phyloP scores from a whole-genome alignment of 352 stramenopile species.

The Globisporangium viniferum region DNA sequence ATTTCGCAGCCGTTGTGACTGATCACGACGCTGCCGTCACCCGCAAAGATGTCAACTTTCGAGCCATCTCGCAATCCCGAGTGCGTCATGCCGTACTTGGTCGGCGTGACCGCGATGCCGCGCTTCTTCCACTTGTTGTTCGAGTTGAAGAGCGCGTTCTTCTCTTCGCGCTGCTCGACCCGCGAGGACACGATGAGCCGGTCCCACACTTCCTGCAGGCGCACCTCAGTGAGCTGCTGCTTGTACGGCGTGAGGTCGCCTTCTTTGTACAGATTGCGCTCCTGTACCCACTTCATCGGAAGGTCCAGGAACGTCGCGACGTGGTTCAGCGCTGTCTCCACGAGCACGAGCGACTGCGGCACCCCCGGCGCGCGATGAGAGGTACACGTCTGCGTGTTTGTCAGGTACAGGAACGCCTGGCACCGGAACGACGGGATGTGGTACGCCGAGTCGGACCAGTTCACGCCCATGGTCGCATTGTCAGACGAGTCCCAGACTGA shows the following conservation, averaged over 20 bases:
- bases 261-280: constrained; percentile 91
- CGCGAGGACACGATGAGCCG: constrained; percentile 62
- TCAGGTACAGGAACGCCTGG: constrained; percentile 91
- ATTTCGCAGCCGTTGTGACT: constrained; percentile 96
- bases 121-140: constrained; percentile 91
- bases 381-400: constrained; percentile 93
- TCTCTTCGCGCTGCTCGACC: constrained; percentile 57
- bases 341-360: constrained; percentile 89
- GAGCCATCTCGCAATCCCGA: constrained; percentile 44
- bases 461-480: constrained; percentile 92
- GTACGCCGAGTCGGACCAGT: constrained; percentile 95
- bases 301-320: constrained; percentile 85
- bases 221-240: constrained; percentile 89
- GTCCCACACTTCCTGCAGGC: constrained; percentile 87
- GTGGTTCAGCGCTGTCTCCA: constrained; percentile 95
- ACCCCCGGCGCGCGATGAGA: constrained; percentile 95
- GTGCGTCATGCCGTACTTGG: constrained; percentile 96
- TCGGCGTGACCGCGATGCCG: constrained; percentile 79
- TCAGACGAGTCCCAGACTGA: constrained; percentile 92
- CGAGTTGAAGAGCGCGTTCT: constrained; percentile 89
- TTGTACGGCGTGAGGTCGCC: constrained; percentile 92
- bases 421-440: constrained; percentile 89
- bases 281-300: constrained; percentile 61
- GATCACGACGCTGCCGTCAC: constrained; percentile 94
- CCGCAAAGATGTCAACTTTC: constrained; percentile 39